Base-by-base conservation (phyloP, 2,329 filamentous ascomycete species). In the Penicillium sp. region DNA sequence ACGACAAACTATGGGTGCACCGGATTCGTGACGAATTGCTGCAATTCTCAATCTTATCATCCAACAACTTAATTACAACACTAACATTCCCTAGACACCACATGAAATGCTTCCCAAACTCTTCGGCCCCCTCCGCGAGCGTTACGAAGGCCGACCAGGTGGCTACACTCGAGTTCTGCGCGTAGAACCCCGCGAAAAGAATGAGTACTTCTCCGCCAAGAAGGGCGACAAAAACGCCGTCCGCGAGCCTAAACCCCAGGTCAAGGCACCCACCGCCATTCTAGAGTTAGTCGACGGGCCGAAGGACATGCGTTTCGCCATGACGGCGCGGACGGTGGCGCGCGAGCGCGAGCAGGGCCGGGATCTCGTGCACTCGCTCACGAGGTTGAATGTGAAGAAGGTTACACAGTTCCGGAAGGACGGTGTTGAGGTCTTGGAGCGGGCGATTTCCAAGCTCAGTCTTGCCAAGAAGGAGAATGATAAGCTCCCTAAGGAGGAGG, bases 141-240 rank as follows among this genome's bases (percentile, higher is more conserved):
- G 94, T 66, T 99, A 97, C 77, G 78, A 82, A 44, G 71, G 81
- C 52, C 86, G 94, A 47, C 89, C 89, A 1, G 94, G 94, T 60
- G 94, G 94, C 54, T 99, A 97, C 81, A 99, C 94, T 18, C 90
- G 94, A 42, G 90, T 99, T 11, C 85, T 97, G 46, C 90, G 92
- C 65, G 92, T 95, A 62, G 93, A 97, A 76, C 89, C 94, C 55
- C 84, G 89, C 68, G 91, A 93, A 74, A 65, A 66, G 61, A 61
- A 53, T 32, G 61, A 66, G 57, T 66, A 64, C 54, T 66, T 58
- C 53, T 60, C 56, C 34, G 46, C 57, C 5, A 55, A 55, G 38
- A 60, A 59, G 38, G 58, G 61, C 16, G 59, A 58, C 53, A 64
- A 60, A 49, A 47, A 47, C 10, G 60, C 62, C 24, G 46, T 42